A percentile compares a stretch with the other conserved stretches of the same genome.
Evolutionary conservation across 768 basidiomycete species (phyloP).

Genomic region (Suillus alpinus): DNA sequence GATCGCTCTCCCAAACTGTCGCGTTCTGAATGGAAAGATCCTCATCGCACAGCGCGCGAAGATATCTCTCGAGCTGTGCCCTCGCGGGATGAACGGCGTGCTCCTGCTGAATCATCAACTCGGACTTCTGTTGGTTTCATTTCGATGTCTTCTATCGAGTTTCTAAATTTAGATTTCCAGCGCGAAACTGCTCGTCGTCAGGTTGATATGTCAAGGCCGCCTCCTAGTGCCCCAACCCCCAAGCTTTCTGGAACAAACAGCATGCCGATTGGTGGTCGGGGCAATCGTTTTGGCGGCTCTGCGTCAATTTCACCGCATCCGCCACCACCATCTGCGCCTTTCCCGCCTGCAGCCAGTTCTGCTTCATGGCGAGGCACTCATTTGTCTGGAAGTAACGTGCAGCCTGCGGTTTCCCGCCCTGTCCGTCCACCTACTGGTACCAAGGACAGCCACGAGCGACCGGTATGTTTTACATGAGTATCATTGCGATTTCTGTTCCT

Average conservation of each 20-base stretch:
- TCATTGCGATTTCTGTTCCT: neutral
- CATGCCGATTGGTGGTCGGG: conserved; percentile 26
- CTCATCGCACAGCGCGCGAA: conserved; percentile 8
- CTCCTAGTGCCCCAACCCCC: conserved; percentile 15
- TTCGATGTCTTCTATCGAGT: neutral
- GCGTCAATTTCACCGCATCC: conserved; percentile 8
- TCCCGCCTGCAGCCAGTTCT: neutral
- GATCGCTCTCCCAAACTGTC: neutral
- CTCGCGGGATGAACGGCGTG: conserved; percentile 16
- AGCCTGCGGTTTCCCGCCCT: conserved; percentile 18
- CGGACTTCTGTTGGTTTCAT: conserved; percentile 17
- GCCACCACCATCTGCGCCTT: neutral
- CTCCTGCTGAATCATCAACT: conserved; percentile 11
- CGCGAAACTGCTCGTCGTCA: conserved; percentile 17
- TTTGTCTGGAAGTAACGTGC: conserved; percentile 16
- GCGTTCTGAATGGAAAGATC: neutral
- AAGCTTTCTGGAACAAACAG: conserved; percentile 33
- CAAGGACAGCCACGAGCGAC: conserved; percentile 19
- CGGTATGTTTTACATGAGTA: conserved; percentile 13
- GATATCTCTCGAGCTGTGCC: conserved; percentile 13
- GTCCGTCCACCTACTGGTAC: conserved; percentile 6
- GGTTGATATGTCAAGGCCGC: conserved; percentile 13
- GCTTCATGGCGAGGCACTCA: neutral
- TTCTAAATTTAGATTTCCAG: conserved; percentile 9
- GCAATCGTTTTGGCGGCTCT: conserved; percentile 19